These are phyloP conservation scores for Plasmodium vinckei DNA, from an alignment of 169 alveolate species.

Conservation along the genomic window DNA sequence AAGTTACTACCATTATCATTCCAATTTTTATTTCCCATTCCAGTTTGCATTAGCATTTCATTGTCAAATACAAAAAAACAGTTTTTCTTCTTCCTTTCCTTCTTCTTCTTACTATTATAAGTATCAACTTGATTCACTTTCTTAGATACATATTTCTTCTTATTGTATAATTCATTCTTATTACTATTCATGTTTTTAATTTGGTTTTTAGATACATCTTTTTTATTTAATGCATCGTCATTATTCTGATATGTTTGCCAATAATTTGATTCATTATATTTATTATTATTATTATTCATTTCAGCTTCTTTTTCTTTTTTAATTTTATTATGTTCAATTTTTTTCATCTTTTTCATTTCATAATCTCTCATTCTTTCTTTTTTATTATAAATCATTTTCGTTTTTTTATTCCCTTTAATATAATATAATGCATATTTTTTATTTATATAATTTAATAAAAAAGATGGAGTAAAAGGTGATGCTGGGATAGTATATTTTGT, in stretches of 20 bases:
- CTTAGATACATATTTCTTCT: slow-evolving; percentile 2
- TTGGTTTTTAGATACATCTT: too few relatives aligned
- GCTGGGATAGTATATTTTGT: slow-evolving; percentile 7
- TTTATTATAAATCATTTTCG: slow-evolving; percentile 23
- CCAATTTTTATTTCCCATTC: neutral
- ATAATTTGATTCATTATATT: too few relatives aligned
- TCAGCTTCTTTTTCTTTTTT: neutral
- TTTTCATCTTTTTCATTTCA: neutral
- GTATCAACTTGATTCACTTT: neutral
- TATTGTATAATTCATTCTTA: neutral
- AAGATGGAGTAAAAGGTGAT: slow-evolving; percentile 8
- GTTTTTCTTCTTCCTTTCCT: neutral
- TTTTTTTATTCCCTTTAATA: slow-evolving; percentile 17
- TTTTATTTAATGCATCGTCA: too few relatives aligned
- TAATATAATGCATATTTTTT: slow-evolving; percentile 37
- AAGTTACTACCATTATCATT: neutral
- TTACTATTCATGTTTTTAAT: slow-evolving; percentile 8
- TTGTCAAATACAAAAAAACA: neutral
- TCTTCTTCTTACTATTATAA: neutral
- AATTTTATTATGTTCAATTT: neutral
- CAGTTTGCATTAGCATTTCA: neutral
- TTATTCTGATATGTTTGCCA: too few relatives aligned
- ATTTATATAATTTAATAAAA: slow-evolving; percentile 26
- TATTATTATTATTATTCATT: neutral
- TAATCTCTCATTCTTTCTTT: slow-evolving; percentile 1